Percentiles rank a stretch among this genome's conserved stretches.
phyloP scores from a whole-genome alignment of 1,284 basidiomycete genomes.

The Cryptococcus floricola region DNA sequence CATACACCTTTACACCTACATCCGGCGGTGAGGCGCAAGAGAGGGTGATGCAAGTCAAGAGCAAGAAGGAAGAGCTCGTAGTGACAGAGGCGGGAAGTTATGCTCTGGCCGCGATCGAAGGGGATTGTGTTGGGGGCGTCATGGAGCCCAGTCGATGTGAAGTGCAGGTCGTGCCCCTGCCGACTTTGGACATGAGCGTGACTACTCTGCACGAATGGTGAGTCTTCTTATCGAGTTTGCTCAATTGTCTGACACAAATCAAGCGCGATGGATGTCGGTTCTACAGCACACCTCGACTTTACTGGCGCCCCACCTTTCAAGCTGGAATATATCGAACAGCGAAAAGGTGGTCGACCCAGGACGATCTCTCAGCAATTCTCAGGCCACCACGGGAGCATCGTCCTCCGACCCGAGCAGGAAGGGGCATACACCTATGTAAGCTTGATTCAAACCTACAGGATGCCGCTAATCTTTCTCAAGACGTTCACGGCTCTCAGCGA shows the following conservation, averaged over 20 bases:
- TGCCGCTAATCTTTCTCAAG: conserved; percentile 15
- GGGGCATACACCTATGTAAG: conserved; percentile 76
- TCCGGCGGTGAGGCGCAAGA: conserved; percentile 16
- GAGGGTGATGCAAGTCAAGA: conserved; percentile 53
- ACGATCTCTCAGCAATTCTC: conserved; percentile 57
- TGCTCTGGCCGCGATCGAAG: conserved; percentile 65
- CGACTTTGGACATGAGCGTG: conserved; percentile 79
- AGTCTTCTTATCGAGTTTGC: conserved; percentile 12
- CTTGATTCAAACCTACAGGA: not conserved
- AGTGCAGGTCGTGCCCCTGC: conserved; percentile 69
- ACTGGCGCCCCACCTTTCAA: conserved; percentile 87
- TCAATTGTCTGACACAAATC: conserved; percentile 10
- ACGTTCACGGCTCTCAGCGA: conserved; percentile 77
- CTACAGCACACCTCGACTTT: conserved; percentile 78
- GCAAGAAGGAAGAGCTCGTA: conserved; percentile 53
- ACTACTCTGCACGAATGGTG: conserved; percentile 88
- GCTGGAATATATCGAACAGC: conserved; percentile 71
- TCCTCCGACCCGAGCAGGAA: conserved; percentile 72
- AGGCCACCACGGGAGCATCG: conserved; percentile 74
- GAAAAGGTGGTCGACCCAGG: conserved; percentile 62
- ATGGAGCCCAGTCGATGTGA: conserved; percentile 72
- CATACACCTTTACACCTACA: conserved; percentile 21
- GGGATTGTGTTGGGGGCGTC: conserved; percentile 74
- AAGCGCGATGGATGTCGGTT: conserved; percentile 90
- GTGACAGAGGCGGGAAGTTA: conserved; percentile 76